A percentile compares a stretch with the other conserved stretches of the same genome.
Conservation (phyloP, 768 basidiomycete genomes). For the Boletus pseudo-olivaceus region DNA sequence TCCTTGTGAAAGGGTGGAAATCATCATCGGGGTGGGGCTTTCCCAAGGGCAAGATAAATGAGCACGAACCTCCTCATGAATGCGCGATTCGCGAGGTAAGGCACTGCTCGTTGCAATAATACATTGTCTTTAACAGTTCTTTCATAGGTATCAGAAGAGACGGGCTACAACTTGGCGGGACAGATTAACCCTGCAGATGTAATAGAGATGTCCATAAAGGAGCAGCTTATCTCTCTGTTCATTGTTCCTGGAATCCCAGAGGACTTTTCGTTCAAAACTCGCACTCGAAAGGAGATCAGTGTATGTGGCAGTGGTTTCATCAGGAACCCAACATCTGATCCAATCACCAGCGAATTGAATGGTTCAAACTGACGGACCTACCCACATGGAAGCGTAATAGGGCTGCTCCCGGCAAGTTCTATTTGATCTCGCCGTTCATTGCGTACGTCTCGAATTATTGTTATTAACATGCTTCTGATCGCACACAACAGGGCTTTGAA, state of each 20-base stretch:
- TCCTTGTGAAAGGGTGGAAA: conserved; percentile 99
- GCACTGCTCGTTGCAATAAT: not conserved
- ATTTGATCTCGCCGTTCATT: conserved; percentile 93
- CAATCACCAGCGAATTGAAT: conserved; percentile 82
- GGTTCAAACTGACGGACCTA: conserved; percentile 86
- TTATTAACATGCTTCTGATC: conserved; percentile 4
- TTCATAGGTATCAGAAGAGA: conserved; percentile 91
- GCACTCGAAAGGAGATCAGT: conserved; percentile 97
- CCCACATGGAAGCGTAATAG: conserved; percentile 90
- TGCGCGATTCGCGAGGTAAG: conserved; percentile 93
- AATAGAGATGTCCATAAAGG: conserved; percentile 83
- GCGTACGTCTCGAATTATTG: conserved; percentile 44
- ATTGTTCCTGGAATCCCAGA: conserved; percentile 88
- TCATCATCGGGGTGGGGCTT: conserved; percentile 98
- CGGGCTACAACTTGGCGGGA: conserved; percentile 83
- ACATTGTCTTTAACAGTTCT: conserved; percentile 11
- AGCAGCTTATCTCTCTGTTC: conserved; percentile 88
- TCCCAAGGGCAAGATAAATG: conserved; percentile 99
- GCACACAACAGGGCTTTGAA: conserved; percentile 40
- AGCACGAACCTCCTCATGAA: conserved; percentile 74
- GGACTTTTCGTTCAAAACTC: conserved; percentile 84
- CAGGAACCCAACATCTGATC: conserved; percentile 7
- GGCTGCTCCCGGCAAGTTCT: conserved; percentile 75
- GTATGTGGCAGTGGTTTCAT: conserved; percentile 44
- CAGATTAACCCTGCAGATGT: conserved; percentile 63